Conservation (phyloP, 441 rosid species). For the Corymbia calophylla region DNA sequence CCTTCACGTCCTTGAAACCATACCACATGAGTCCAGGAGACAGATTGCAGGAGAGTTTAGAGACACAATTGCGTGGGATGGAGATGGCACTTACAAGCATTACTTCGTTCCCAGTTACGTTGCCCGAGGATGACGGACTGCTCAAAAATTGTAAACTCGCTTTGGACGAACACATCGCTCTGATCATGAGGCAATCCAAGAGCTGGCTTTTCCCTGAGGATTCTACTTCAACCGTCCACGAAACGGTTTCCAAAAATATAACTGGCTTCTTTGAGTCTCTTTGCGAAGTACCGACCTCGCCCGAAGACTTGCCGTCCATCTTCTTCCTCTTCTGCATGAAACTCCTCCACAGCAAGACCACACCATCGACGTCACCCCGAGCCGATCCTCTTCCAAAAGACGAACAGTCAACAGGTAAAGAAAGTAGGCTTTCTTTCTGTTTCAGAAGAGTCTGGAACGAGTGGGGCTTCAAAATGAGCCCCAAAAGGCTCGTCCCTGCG, state of each 20-base stretch:
- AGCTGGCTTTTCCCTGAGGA: slow-evolving; percentile 8
- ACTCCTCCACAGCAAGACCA: slow-evolving; percentile 34
- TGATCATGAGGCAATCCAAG: slow-evolving; percentile 28
- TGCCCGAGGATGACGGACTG: slow-evolving; percentile 17
- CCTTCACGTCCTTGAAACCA: slow-evolving; percentile 31
- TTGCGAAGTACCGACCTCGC: slow-evolving; percentile 29
- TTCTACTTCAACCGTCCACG: slow-evolving; percentile 38
- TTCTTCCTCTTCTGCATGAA: slow-evolving; percentile 78
- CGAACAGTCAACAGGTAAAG: neutral
- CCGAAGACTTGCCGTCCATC: slow-evolving; percentile 44
- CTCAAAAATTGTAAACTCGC: slow-evolving; percentile 26
- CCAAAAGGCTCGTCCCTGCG: slow-evolving; percentile 41
- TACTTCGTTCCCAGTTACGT: slow-evolving; percentile 25
- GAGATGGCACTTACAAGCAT: slow-evolving; percentile 47
- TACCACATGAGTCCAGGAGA: slow-evolving; percentile 30
- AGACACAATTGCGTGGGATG: slow-evolving; percentile 65
- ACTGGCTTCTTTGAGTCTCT: slow-evolving; percentile 34
- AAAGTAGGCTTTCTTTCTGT: neutral
- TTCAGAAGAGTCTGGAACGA: slow-evolving; percentile 9
- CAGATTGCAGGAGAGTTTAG: slow-evolving; percentile 37
- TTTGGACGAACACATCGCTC: slow-evolving; percentile 36
- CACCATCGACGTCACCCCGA: neutral
- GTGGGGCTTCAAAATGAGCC: slow-evolving; percentile 11
- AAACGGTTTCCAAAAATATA: slow-evolving; percentile 26
- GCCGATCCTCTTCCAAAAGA: neutral